phyloP scores from a whole-genome alignment of 768 basidiomycete species.

The Boletus barrowsii region DNA sequence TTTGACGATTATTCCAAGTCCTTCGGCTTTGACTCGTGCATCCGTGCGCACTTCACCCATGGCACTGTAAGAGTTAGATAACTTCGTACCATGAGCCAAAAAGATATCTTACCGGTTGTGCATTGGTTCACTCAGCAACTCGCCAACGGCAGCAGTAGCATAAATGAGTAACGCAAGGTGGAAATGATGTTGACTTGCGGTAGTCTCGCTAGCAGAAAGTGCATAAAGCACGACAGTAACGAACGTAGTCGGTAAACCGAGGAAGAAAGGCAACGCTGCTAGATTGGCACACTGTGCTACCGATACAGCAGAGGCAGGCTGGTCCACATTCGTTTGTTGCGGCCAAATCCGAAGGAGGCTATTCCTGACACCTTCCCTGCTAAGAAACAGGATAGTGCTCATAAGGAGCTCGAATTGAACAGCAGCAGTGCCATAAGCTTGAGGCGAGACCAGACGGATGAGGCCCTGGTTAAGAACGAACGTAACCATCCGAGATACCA shows the following conservation, averaged over 20 bases:
- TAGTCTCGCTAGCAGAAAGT: slow-evolving; percentile 47
- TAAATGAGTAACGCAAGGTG: slow-evolving; percentile 62
- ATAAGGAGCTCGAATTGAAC: slow-evolving; percentile 93
- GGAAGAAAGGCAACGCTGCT: slow-evolving; percentile 59
- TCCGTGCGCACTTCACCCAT: slow-evolving; percentile 65
- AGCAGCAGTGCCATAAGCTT: slow-evolving; percentile 84
- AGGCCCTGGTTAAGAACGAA: slow-evolving; percentile 88
- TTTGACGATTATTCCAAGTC: slow-evolving; percentile 71
- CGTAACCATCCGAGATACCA: slow-evolving; percentile 80
- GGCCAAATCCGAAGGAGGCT: slow-evolving; percentile 66
- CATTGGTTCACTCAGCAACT: slow-evolving; percentile 81
- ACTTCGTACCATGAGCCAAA: not conserved
- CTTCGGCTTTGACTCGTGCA: slow-evolving; percentile 83
- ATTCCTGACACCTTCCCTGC: slow-evolving; percentile 90
- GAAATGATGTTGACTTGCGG: slow-evolving; percentile 65
- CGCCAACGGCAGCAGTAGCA: slow-evolving; percentile 67
- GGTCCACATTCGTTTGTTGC: slow-evolving; percentile 7
- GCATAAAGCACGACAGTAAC: slow-evolving; percentile 53
- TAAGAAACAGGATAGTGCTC: slow-evolving; percentile 87
- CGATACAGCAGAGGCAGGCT: not conserved
- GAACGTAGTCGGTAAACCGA: slow-evolving; percentile 67
- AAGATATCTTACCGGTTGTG: slow-evolving; percentile 57
- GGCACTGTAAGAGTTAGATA: slow-evolving; percentile 45
- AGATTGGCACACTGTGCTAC: slow-evolving; percentile 40
- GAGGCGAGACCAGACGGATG: slow-evolving; percentile 78